Percentiles rank a stretch among this genome's conserved stretches.
Evolutionary conservation across 225 moss, liverwort and hornwort species (phyloP).

Genomic region (Lunularia cruciata): DNA sequence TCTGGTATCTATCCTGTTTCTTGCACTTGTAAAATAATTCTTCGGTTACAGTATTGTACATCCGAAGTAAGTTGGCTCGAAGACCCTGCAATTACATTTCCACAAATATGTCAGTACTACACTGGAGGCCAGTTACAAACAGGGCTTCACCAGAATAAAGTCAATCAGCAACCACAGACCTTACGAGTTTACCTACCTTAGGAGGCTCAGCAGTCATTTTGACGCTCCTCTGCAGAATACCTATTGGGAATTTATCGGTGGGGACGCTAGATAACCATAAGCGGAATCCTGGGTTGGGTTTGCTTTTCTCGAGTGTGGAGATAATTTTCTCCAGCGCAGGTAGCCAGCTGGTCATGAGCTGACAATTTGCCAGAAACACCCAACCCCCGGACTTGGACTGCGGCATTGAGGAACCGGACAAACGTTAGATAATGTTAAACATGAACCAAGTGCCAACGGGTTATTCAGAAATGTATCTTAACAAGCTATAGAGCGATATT

Average conservation of each 20-base stretch:
- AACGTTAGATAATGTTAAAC: too few species aligned
- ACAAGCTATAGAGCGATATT: too few species aligned
- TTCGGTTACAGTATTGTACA: slow-evolving; percentile 64
- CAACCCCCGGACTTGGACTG: slow-evolving; percentile 73
- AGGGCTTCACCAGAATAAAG: too few species aligned
- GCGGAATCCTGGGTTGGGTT: slow-evolving; percentile 58
- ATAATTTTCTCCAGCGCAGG: slow-evolving; percentile 72
- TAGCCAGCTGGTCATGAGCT: slow-evolving; percentile 85
- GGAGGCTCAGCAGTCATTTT: slow-evolving; percentile 91
- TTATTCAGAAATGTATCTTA: too few species aligned
- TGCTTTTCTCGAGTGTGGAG: slow-evolving; percentile 64
- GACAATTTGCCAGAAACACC: slow-evolving; percentile 82
- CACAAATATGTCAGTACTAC: not conserved
- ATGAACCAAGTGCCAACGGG: too few species aligned
- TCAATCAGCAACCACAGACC: too few species aligned
- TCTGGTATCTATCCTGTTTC: slow-evolving; percentile 79
- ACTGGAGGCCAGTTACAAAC: too few species aligned
- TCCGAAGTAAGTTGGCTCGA: slow-evolving; percentile 66
- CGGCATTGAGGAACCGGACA: not conserved
- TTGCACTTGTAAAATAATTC: slow-evolving; percentile 69
- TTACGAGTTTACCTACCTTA: slow-evolving; percentile 40
- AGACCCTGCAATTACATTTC: slow-evolving; percentile 49
- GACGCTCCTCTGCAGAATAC: slow-evolving; percentile 71
- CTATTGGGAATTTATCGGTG: slow-evolving; percentile 77
- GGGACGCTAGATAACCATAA: slow-evolving; percentile 82